These are phyloP conservation scores for Debaryomycetaceae sp. DNA, from an alignment of 1,139 yeast genomes.

Conservation along the genomic window DNA sequence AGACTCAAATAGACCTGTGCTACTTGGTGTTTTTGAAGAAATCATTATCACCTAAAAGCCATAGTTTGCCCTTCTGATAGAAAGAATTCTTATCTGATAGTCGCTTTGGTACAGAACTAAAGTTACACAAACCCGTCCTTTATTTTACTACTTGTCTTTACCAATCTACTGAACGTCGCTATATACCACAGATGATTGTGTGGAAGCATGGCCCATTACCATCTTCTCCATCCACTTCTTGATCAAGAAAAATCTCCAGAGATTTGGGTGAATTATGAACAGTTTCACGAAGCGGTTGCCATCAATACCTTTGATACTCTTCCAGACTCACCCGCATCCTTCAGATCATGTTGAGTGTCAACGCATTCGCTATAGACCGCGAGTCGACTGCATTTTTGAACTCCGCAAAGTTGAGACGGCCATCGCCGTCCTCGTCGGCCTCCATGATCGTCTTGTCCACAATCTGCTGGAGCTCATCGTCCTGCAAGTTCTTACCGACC, in stretches of 20 bases:
- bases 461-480: slow-evolving; percentile 86
- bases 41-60: neutral
- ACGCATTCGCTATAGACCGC: slow-evolving; percentile 57
- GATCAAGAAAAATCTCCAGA: no score
- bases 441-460: slow-evolving; percentile 96
- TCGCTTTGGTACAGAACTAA: neutral
- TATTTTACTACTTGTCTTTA: neutral
- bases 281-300: no score
- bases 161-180: neutral
- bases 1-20: slow-evolving; percentile 19
- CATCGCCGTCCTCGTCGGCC: slow-evolving; percentile 90
- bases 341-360: slow-evolving; percentile 48
- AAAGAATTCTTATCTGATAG: neutral
- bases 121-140: neutral
- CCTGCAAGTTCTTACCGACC: slow-evolving; percentile 91
- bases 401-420: slow-evolving; percentile 81
- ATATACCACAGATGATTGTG: neutral
- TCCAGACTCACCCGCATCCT: neutral
- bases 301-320: no score
- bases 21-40: slow-evolving; percentile 1
- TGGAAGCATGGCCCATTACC: no score
- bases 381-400: slow-evolving; percentile 73
- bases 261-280: no score
- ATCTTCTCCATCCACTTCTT: no score
- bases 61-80: no score